Evolutionary conservation across 139 green algal genomes (phyloP).

Genomic region (Chlorella sorokiniana): DNA sequence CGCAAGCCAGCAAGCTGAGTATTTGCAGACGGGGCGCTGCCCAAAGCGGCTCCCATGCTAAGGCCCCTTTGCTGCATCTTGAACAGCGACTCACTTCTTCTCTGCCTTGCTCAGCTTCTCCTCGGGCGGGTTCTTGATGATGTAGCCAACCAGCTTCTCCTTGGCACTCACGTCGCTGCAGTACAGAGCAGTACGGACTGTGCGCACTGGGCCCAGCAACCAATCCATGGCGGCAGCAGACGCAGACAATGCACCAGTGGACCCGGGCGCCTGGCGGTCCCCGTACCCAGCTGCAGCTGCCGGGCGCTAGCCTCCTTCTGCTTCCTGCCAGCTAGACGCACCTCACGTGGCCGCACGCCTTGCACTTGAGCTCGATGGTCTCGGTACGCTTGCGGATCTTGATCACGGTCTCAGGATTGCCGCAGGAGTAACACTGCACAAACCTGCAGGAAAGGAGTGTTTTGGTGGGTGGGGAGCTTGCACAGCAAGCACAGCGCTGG

Average conservation of each 20-base stretch:
- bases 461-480: background rate
- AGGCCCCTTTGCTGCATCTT: too few relatives aligned
- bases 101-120: conserved; percentile 91
- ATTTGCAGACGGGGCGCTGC: too few relatives aligned
- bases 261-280: too few relatives aligned
- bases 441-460: conserved; percentile 60
- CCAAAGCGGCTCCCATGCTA: too few relatives aligned
- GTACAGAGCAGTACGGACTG: background rate
- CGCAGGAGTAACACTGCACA: conserved; percentile 97
- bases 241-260: background rate
- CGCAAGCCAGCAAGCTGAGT: too few relatives aligned
- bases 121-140: conserved; percentile 98
- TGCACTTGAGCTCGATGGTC: conserved; percentile 95
- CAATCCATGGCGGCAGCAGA: background rate
- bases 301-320: too few relatives aligned
- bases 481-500: background rate
- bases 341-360: conserved; percentile 53
- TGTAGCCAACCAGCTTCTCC: conserved; percentile 98
- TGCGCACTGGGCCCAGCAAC: background rate
- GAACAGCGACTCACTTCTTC: conserved; percentile 77
- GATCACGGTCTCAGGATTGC: conserved; percentile 97
- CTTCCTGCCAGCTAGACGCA: background rate
- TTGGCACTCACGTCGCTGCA: conserved; percentile 90
- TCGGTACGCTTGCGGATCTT: conserved; percentile 84
- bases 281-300: background rate